A percentile compares a stretch with the other conserved stretches of the same genome.
Conservation (phyloP, 192 early-diverging fungal genomes). For the Backusella sp. region DNA sequence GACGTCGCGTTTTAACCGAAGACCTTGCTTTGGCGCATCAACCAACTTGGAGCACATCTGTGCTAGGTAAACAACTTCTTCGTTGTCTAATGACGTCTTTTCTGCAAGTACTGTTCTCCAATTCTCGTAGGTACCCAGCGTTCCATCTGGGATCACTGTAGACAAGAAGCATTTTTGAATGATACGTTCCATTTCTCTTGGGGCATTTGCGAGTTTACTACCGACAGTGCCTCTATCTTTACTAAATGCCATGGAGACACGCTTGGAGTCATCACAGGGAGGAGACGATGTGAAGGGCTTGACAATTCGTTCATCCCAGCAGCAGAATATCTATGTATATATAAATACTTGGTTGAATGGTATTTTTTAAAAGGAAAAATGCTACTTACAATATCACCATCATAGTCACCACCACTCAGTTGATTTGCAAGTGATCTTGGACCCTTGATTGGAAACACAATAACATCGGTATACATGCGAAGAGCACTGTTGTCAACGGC, state of each 20-base stretch:
- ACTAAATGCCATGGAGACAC: slow-evolving; percentile 20
- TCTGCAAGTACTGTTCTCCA: slow-evolving; percentile 28
- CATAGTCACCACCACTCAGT: slow-evolving; percentile 79
- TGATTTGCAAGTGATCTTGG: slow-evolving; percentile 64
- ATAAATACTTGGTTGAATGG: background rate
- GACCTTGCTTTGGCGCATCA: slow-evolving; percentile 38
- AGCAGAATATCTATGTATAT: slow-evolving; percentile 36
- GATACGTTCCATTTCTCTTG: background rate
- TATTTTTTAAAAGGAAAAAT: background rate
- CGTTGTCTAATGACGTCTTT: slow-evolving; percentile 17
- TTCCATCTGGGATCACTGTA: slow-evolving; percentile 4
- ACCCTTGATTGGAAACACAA: slow-evolving; percentile 74
- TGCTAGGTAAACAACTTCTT: slow-evolving; percentile 26
- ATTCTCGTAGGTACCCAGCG: slow-evolving; percentile 22
- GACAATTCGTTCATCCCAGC: slow-evolving; percentile 37
- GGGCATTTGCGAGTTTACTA: background rate
- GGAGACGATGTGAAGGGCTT: slow-evolving; percentile 13
- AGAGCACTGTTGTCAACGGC: slow-evolving; percentile 51
- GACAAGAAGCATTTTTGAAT: slow-evolving; percentile 14
- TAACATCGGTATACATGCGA: slow-evolving; percentile 59
- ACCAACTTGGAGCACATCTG: slow-evolving; percentile 35
- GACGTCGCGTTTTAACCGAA: slow-evolving; percentile 9
- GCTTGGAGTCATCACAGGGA: background rate
- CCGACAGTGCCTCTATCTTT: slow-evolving; percentile 2
- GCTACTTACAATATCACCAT: slow-evolving; percentile 60